These are phyloP conservation scores for Penicillium paradoxum DNA, from an alignment of 495 filamentous ascomycete species.

Conservation along the genomic window DNA sequence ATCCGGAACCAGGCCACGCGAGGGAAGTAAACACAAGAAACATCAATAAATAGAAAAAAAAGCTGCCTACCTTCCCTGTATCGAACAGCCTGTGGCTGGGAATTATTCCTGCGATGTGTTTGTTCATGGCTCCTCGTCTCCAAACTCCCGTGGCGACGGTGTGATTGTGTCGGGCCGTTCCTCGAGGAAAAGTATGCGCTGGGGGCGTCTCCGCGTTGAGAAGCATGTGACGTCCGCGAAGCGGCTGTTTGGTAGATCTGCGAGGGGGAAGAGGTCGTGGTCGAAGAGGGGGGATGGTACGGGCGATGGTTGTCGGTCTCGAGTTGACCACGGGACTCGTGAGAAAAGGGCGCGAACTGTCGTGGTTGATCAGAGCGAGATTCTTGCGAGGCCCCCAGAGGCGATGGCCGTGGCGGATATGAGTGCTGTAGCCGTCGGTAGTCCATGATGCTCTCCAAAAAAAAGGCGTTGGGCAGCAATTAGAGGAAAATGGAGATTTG, in stretches of 20 bases:
- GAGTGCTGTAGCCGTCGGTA: conserved; percentile 6
- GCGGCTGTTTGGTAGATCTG: conserved; percentile 13
- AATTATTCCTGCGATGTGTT: conserved; percentile 21
- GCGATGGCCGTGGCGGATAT: conserved; percentile 6
- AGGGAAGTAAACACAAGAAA: conserved; percentile 8
- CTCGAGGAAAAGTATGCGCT: conserved; percentile 20
- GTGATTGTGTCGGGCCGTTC: conserved; percentile 13
- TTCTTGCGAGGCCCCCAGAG: conserved; percentile 2
- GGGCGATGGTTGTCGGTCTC: conserved; percentile 27
- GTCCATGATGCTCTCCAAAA: not conserved
- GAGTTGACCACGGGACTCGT: conserved; percentile 20
- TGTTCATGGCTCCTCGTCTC: conserved; percentile 20
- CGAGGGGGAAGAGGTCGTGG: conserved; percentile 9
- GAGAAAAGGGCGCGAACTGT: conserved; percentile 4
- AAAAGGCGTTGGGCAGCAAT: not conserved
- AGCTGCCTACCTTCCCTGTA: conserved; percentile 31
- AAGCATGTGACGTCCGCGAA: conserved; percentile 8
- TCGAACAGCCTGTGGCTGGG: conserved; percentile 20
- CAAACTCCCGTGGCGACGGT: conserved; percentile 22
- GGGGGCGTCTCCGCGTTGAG: conserved; percentile 12
- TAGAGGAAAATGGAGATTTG: not conserved
- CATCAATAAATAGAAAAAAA: not conserved
- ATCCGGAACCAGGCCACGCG: conserved; percentile 9
- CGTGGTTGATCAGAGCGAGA: conserved; percentile 1
- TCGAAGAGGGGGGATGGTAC: conserved; percentile 18